phyloP scores from a whole-genome alignment of 1,139 yeast genomes.

The Blastobotrys capitulatus region DNA sequence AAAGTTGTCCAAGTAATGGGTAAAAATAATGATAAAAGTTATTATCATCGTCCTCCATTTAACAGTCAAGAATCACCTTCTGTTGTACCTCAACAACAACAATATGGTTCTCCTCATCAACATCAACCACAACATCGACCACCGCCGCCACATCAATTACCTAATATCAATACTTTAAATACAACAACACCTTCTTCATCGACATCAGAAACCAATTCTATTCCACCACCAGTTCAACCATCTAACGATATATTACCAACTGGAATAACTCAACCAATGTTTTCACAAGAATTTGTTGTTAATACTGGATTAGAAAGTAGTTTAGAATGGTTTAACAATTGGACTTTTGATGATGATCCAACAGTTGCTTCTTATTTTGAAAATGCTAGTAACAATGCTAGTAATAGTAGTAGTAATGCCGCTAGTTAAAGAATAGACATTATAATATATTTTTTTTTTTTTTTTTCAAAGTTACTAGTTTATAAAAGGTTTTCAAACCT shows the following conservation, averaged over 20 bases:
- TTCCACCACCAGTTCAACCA: not conserved
- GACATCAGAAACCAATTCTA: not conserved
- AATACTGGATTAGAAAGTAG: constrained; percentile 16
- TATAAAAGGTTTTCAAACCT: too few relatives aligned
- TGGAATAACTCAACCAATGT: not conserved
- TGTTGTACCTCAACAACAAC: not conserved
- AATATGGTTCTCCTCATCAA: not conserved
- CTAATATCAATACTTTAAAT: not conserved
- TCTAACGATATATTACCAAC: not conserved
- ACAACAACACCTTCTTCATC: not conserved
- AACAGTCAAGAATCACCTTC: not conserved
- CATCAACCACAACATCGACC: not conserved
- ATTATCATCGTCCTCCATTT: too few relatives aligned
- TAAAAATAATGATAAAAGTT: too few relatives aligned
- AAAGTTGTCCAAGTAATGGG: not conserved
- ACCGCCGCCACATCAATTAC: not conserved
- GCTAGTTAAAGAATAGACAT: too few relatives aligned
- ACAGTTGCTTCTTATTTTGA: not conserved
- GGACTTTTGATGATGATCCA: constrained; percentile 21
- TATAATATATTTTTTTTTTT: too few relatives aligned
- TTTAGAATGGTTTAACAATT: constrained; percentile 27
- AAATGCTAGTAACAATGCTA: not conserved
- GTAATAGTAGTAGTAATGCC: too few relatives aligned
- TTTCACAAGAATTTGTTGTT: not conserved
- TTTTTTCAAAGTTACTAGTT: too few relatives aligned